Evolutionary conservation across 1,139 yeast genomes (phyloP).

Genomic region (Yamadazyma jaroonii): DNA sequence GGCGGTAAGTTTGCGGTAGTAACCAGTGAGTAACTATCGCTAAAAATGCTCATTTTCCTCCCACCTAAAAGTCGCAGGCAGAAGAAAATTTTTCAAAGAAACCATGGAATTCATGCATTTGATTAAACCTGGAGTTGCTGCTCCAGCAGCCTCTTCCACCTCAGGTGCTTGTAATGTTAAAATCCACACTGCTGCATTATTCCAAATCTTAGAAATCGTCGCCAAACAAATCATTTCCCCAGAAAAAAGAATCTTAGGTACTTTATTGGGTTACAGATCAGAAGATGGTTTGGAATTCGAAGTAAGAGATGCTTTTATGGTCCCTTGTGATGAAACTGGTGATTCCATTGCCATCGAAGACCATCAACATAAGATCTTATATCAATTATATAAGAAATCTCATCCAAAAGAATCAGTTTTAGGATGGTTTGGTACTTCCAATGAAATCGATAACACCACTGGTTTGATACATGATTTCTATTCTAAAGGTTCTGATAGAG

Average conservation of each 20-base stretch:
- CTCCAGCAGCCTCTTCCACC: conserved; percentile 50
- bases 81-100: conserved; percentile 4
- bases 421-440: conserved; percentile 84
- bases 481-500: conserved; percentile 65
- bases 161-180: conserved; percentile 49
- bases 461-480: conserved; percentile 86
- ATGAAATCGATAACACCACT: conserved; percentile 65
- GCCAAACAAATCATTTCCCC: conserved; percentile 42
- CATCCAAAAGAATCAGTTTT: conserved; percentile 77
- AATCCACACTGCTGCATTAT: conserved; percentile 68
- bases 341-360: conserved; percentile 73
- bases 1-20: too few species aligned
- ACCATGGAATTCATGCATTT: conserved; percentile 44
- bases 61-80: neutral
- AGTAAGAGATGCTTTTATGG: conserved; percentile 75
- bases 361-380: conserved; percentile 68
- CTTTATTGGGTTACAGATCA: conserved; percentile 76
- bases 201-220: conserved; percentile 58
- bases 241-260: conserved; percentile 71
- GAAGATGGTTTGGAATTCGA: conserved; percentile 84
- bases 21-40: too few species aligned
- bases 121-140: conserved; percentile 58
- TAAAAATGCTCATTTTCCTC: neutral
- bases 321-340: conserved; percentile 79
- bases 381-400: conserved; percentile 71